phyloP scores from a whole-genome alignment of 2,329 filamentous ascomycete species.

The Monilinia aucupariae region DNA sequence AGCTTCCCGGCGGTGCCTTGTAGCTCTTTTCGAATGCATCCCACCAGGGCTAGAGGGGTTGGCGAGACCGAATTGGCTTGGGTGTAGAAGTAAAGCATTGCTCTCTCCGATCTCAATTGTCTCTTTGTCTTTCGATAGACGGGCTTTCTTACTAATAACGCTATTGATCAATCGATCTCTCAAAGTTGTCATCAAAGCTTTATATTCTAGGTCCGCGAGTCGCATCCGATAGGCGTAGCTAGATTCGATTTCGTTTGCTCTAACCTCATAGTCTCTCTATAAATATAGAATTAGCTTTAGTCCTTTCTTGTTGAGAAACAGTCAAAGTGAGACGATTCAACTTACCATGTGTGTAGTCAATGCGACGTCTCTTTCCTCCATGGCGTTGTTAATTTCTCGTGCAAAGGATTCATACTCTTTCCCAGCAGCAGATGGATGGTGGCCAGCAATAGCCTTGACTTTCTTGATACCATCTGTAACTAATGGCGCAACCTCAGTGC shows the following conservation, averaged over 20 bases:
- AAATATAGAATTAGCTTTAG: not conserved
- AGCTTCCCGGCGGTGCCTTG: constrained; percentile 52
- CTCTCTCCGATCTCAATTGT: constrained; percentile 62
- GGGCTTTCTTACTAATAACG: constrained; percentile 58
- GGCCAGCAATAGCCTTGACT: constrained; percentile 39
- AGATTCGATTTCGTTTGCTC: constrained; percentile 53
- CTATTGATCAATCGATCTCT: constrained; percentile 63
- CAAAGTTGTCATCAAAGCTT: constrained; percentile 53
- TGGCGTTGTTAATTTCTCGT: constrained; percentile 77
- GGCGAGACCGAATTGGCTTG: constrained; percentile 61
- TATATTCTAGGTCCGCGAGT: constrained; percentile 57
- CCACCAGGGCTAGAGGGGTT: constrained; percentile 61
- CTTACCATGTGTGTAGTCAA: constrained; percentile 75
- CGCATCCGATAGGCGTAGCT: constrained; percentile 57
- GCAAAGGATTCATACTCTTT: constrained; percentile 82
- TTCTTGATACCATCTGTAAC: constrained; percentile 33
- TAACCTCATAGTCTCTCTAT: constrained; percentile 59
- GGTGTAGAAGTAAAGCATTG: constrained; percentile 59
- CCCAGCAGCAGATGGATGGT: constrained; percentile 56
- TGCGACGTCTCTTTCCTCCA: constrained; percentile 81
- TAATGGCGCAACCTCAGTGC: constrained; percentile 38
- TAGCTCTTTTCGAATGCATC: constrained; percentile 57
- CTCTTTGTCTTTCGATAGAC: constrained; percentile 61
- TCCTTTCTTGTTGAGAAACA: not conserved
- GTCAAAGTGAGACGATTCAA: not conserved